These are phyloP conservation scores for Penicillium taxi DNA, from an alignment of 495 filamentous ascomycete species.

Conservation along the genomic window DNA sequence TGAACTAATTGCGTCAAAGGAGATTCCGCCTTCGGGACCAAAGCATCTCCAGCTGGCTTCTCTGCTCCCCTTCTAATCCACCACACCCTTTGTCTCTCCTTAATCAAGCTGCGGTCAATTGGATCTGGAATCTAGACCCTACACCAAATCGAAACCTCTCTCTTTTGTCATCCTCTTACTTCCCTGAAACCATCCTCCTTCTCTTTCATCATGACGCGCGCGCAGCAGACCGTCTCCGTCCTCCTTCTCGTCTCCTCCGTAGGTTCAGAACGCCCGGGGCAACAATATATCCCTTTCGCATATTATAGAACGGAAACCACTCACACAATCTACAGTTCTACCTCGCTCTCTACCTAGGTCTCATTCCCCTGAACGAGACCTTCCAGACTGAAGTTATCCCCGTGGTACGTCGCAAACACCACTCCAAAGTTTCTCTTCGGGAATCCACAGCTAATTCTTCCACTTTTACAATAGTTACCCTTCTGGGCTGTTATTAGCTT, in stretches of 20 bases:
- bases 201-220: conserved; percentile 69
- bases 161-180: conserved; percentile 4
- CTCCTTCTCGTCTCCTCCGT: conserved; percentile 83
- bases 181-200: conserved; percentile 1
- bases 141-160: neutral
- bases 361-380: conserved; percentile 73
- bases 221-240: conserved; percentile 84
- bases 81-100: conserved; percentile 13
- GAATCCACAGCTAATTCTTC: neutral
- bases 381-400: conserved; percentile 47
- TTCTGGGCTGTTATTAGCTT: conserved; percentile 89
- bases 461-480: conserved; percentile 54
- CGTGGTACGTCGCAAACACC: conserved; percentile 33
- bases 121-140: conserved; percentile 4
- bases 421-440: too few relatives aligned
- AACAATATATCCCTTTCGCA: conserved; percentile 7
- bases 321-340: conserved; percentile 59
- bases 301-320: neutral
- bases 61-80: conserved; percentile 3
- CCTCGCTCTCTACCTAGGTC: conserved; percentile 72
- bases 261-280: conserved; percentile 27
- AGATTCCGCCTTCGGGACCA: conserved; percentile 11
- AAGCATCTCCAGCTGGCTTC: conserved; percentile 12
- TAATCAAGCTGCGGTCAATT: conserved; percentile 13
- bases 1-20: too few relatives aligned